Conservation (phyloP, 2,329 filamentous ascomycete genomes). For the Hymenoscyphus repandus region DNA sequence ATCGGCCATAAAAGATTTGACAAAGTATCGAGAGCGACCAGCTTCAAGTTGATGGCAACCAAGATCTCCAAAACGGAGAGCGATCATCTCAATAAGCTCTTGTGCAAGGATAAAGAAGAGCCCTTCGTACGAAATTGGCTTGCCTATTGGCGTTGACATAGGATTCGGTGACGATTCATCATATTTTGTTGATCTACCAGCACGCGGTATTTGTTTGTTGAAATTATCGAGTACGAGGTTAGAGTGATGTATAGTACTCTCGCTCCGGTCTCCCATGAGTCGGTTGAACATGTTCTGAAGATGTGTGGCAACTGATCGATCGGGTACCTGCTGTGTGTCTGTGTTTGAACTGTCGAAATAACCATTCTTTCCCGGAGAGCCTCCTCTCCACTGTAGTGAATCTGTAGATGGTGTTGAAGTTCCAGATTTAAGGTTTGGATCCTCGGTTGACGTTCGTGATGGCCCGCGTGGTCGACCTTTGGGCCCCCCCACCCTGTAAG, state of each 20-base stretch:
- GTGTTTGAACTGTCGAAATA: not conserved
- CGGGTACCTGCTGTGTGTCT: not conserved
- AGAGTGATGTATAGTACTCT: not conserved
- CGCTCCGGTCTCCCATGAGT: not conserved
- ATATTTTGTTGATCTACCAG: not conserved
- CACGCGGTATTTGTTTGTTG: not conserved
- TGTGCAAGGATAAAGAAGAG: slow-evolving; percentile 2
- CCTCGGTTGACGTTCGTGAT: not conserved
- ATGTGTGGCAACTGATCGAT: not conserved
- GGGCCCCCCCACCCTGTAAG: slow-evolving; percentile 2
- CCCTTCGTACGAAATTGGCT: slow-evolving; percentile 2
- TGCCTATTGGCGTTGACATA: not conserved
- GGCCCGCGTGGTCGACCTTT: slow-evolving; percentile 5
- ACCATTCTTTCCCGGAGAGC: not conserved
- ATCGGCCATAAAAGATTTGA: slow-evolving; percentile 1
- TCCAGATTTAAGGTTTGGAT: not conserved
- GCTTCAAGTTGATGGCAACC: slow-evolving; percentile 1
- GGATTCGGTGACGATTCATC: not conserved
- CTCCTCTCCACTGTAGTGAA: not conserved
- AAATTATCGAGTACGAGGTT: not conserved
- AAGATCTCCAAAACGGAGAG: not conserved
- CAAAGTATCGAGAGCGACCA: not conserved
- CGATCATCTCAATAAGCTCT: slow-evolving; percentile 1
- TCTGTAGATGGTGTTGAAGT: not conserved
- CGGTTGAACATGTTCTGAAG: slow-evolving; percentile 1